A percentile compares a stretch with the other conserved stretches of the same genome.
These are phyloP conservation scores for Streptanthus diversifolius DNA, from an alignment of 345 rosid genomes.

Conservation along the genomic window DNA sequence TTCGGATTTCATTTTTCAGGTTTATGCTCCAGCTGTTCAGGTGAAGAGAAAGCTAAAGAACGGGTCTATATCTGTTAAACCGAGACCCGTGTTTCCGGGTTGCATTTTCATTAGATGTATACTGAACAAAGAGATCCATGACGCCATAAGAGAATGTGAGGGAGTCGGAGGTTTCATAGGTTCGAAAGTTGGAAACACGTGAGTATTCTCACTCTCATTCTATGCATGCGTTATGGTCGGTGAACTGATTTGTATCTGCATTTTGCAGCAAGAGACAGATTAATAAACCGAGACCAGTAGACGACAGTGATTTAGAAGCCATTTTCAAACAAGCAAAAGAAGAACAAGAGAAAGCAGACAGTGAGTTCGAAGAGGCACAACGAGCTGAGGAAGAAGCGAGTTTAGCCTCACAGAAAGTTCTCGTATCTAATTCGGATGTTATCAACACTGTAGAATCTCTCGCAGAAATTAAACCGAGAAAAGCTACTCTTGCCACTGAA, in stretches of 20 bases:
- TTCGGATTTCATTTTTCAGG: slow-evolving; percentile 40
- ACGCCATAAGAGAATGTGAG: slow-evolving; percentile 57
- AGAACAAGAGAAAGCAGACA: slow-evolving; percentile 68
- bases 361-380: slow-evolving; percentile 52
- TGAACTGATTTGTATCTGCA: slow-evolving; percentile 6
- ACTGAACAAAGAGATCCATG: slow-evolving; percentile 81
- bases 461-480: slow-evolving; percentile 40
- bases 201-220: slow-evolving; percentile 31
- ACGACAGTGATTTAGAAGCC: slow-evolving; percentile 60
- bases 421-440: slow-evolving; percentile 24
- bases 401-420: slow-evolving; percentile 18
- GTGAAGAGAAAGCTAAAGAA: slow-evolving; percentile 66
- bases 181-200: slow-evolving; percentile 77
- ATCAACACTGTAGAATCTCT: slow-evolving; percentile 28
- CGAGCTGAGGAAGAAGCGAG: slow-evolving; percentile 36
- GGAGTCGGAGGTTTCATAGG: slow-evolving; percentile 88
- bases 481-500: slow-evolving; percentile 26
- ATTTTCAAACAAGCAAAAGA: slow-evolving; percentile 67
- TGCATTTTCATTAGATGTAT: slow-evolving; percentile 71
- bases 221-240: not conserved
- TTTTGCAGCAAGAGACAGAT: slow-evolving; percentile 62
- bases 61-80: slow-evolving; percentile 58
- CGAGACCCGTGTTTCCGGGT: slow-evolving; percentile 68
- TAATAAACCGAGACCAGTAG: slow-evolving; percentile 75
- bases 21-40: slow-evolving; percentile 70